Evolutionary conservation across 495 filamentous ascomycete species (phyloP), one percentile per base, ranked within the genome.

Genomic region (Penicillium subrubescens): DNA sequence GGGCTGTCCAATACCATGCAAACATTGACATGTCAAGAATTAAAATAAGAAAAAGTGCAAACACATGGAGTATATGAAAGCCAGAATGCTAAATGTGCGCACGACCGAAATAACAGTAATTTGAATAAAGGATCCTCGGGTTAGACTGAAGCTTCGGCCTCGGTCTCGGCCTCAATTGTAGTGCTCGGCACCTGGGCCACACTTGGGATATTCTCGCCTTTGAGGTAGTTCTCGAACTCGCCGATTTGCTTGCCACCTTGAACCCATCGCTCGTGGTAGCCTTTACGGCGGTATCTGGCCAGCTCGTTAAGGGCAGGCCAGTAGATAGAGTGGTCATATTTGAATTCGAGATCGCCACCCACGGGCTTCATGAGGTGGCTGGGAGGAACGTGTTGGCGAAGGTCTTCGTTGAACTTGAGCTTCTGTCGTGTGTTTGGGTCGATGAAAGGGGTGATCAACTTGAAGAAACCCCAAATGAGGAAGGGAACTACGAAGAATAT

Each of bases 381-480:
- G 8, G 87, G 71, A 7, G 93, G 93, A 12, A 98, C 90, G 68
- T 91, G 89, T 52, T 89, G 77, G 63, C 82, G 78, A 77, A 95
- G 84, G 68, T 96, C 90, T 69, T 96, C 91, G 77, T 97, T 96
- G 83, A 97, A 98, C 72, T 91, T 92, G 71, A 99, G 86, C 82
- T 99, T 99, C 66, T 95, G 86, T 17, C 89, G 87, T 17, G 95
- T 99, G 63, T 89, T 64, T 10, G 95, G 95, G 78, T 99, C 95
- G 74, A 99, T 97, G 76, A 98, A 98, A 31, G 94, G 93, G 21
- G 87, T 91, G 78, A 99, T 93, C 62, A 97, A 77, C 78, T 96
- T 97, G 84, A 97, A 96, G 84, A 99, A 99, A 27, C 87, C 89
- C 75, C 83, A 87, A 57, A 97, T 89, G 56, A 94, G 80, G 86